Evolutionary conservation across 495 filamentous ascomycete genomes (phyloP).

Genomic region (Clavariopsis aquatica): DNA sequence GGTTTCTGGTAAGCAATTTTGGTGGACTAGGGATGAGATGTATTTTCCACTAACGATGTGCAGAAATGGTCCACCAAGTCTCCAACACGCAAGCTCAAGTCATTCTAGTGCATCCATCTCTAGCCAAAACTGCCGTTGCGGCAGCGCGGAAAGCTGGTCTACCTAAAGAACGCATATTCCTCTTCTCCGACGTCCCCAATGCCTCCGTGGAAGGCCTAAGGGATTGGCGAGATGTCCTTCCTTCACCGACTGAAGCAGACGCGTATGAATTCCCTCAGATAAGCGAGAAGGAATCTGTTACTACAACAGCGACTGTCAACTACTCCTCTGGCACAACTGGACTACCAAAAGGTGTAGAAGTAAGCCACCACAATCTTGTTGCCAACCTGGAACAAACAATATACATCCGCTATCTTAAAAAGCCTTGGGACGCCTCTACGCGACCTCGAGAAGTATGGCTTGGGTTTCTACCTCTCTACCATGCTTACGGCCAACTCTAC

Average conservation of each 20-base stretch:
- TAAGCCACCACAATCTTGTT: constrained; percentile 44
- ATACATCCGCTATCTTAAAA: constrained; percentile 38
- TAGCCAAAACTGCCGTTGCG: constrained; percentile 44
- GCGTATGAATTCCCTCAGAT: constrained; percentile 51
- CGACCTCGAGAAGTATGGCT: constrained; percentile 42
- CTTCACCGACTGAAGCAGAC: constrained; percentile 48
- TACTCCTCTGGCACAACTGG: constrained; percentile 50
- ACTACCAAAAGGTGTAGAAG: constrained; percentile 44
- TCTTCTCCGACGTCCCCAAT: constrained; percentile 51
- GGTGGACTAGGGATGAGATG: background rate
- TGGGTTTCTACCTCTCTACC: constrained; percentile 45
- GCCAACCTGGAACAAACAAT: constrained; percentile 44
- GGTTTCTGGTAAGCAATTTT: constrained; percentile 33
- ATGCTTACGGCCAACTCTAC: constrained; percentile 46
- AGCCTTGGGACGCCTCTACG: constrained; percentile 41
- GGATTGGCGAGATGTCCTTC: constrained; percentile 55
- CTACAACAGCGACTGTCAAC: constrained; percentile 52
- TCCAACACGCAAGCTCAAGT: constrained; percentile 46
- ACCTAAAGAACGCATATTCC: constrained; percentile 48
- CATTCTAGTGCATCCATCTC: constrained; percentile 45
- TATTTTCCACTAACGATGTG: background rate
- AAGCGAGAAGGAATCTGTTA: constrained; percentile 43
- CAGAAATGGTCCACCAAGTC: constrained; percentile 50
- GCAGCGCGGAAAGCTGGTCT: constrained; percentile 50
- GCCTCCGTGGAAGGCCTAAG: constrained; percentile 42